Evolutionary conservation across 345 rosid species (phyloP).

Genomic region (Populus pruinosa): DNA sequence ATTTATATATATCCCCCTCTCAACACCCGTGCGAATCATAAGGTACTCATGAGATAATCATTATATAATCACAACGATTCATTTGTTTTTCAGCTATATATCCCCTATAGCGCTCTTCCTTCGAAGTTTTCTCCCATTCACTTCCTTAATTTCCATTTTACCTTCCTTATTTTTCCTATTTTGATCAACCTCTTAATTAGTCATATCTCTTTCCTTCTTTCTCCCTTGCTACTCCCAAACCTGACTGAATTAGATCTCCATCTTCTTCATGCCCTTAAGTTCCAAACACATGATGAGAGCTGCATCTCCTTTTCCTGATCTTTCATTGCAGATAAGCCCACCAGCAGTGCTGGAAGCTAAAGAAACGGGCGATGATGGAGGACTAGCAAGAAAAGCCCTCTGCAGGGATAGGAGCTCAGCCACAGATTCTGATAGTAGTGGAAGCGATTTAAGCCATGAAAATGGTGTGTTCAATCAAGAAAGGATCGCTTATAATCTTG

Average conservation of each 20-base stretch:
- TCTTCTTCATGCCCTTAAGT: slow-evolving; percentile 36
- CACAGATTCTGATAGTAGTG: slow-evolving; percentile 63
- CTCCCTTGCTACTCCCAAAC: background rate
- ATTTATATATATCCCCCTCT: slow-evolving; percentile 4
- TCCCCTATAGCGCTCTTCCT: slow-evolving; percentile 11
- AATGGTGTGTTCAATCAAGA: slow-evolving; percentile 37
- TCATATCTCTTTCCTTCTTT: slow-evolving; percentile 10
- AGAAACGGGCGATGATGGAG: slow-evolving; percentile 18
- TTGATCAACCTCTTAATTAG: background rate
- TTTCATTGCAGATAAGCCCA: slow-evolving; percentile 85
- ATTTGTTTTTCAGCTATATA: slow-evolving; percentile 21
- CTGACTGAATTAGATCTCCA: slow-evolving; percentile 19
- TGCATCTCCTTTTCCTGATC: slow-evolving; percentile 57
- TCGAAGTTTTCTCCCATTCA: slow-evolving; percentile 2
- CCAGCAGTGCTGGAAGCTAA: slow-evolving; percentile 39
- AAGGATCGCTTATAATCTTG: slow-evolving; percentile 17
- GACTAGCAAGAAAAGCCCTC: slow-evolving; percentile 25
- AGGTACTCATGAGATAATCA: slow-evolving; percentile 79
- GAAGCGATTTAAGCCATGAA: slow-evolving; percentile 76
- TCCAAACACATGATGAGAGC: slow-evolving; percentile 30
- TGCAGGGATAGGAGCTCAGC: slow-evolving; percentile 60
- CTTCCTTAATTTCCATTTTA: slow-evolving; percentile 6
- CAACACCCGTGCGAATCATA: slow-evolving; percentile 73
- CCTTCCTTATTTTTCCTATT: slow-evolving; percentile 26
- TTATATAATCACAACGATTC: slow-evolving; percentile 37